Conservation (phyloP, 1,284 basidiomycete genomes). For the Trichosporon ovoides region DNA sequence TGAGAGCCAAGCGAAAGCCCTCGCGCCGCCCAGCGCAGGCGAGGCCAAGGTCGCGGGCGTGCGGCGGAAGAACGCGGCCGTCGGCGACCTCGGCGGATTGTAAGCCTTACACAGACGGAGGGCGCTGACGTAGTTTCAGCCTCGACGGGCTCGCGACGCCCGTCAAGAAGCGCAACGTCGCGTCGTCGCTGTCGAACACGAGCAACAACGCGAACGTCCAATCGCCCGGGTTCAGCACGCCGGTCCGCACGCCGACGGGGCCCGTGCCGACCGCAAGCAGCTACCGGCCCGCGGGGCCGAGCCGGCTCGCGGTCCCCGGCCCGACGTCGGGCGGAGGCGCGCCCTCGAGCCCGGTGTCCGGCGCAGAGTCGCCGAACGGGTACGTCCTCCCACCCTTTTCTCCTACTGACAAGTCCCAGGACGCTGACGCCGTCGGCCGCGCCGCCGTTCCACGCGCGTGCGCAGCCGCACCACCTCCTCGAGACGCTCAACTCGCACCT, state of each 20-base stretch:
- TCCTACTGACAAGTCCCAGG: constrained; percentile 8
- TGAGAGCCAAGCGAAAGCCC: constrained; percentile 37
- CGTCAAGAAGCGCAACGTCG: constrained; percentile 17
- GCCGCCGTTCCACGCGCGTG: constrained; percentile 37
- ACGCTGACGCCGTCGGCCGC: constrained; percentile 18
- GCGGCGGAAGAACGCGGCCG: constrained; percentile 26
- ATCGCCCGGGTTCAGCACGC: constrained; percentile 24
- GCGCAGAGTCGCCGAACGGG: constrained; percentile 25
- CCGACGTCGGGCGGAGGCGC: constrained; percentile 24
- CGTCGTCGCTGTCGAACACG: constrained; percentile 21
- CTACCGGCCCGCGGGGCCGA: constrained; percentile 23
- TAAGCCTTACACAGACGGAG: constrained; percentile 8
- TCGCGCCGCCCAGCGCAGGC: constrained; percentile 13
- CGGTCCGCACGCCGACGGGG: constrained; percentile 10
- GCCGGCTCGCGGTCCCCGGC: constrained; percentile 17
- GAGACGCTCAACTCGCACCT: constrained; percentile 49
- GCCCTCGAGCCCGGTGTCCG: constrained; percentile 36
- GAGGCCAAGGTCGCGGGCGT: constrained; percentile 24
- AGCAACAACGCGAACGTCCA: constrained; percentile 25
- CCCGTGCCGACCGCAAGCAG: constrained; percentile 22
- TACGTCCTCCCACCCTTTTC: background rate
- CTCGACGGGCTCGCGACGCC: constrained; percentile 40
- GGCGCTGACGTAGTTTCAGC: constrained; percentile 14
- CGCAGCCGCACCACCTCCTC: constrained; percentile 37
- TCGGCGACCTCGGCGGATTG: constrained; percentile 44